Percentiles rank a stretch among this genome's conserved stretches.
phyloP scores from a whole-genome alignment of 2,329 filamentous ascomycete species.

The Tetracladium maxilliforme region DNA sequence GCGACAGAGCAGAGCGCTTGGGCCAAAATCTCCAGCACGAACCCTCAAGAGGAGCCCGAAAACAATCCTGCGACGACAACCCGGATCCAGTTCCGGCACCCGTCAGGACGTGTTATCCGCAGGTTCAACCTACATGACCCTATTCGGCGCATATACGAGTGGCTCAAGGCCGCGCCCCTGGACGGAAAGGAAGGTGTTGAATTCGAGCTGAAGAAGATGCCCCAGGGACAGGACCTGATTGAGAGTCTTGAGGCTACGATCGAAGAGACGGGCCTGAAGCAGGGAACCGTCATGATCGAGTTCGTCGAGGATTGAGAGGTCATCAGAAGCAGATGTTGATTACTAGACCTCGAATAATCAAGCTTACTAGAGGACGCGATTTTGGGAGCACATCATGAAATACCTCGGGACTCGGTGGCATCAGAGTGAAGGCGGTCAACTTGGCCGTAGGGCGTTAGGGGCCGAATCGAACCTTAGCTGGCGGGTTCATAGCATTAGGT shows the following conservation, averaged over 20 bases:
- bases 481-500: no score
- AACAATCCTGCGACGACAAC: conserved; percentile 59
- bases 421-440: no score
- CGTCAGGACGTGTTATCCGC: conserved; percentile 71
- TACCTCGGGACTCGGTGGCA: no score
- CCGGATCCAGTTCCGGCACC: conserved; percentile 83
- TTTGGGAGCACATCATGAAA: no score
- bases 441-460: no score
- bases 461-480: no score
- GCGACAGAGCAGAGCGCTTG: conserved; percentile 36
- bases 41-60: conserved; percentile 65
- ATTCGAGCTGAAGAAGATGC: conserved; percentile 83
- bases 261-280: conserved; percentile 71
- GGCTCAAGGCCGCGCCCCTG: conserved; percentile 80
- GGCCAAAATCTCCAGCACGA: conserved; percentile 53
- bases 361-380: no score
- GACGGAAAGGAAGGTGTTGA: conserved; percentile 63
- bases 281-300: conserved; percentile 91
- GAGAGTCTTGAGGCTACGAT: conserved; percentile 60
- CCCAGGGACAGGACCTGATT: conserved; percentile 78
- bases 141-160: conserved; percentile 82
- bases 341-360: conserved; percentile 2
- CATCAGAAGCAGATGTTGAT: no score
- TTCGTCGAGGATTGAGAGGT: conserved; percentile 52
- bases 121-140: conserved; percentile 66